Evolutionary conservation across 2,329 filamentous ascomycete genomes (phyloP), one percentile per base, ranked within the genome.

Genomic region (Phaeosphaeriaceae sp.): DNA sequence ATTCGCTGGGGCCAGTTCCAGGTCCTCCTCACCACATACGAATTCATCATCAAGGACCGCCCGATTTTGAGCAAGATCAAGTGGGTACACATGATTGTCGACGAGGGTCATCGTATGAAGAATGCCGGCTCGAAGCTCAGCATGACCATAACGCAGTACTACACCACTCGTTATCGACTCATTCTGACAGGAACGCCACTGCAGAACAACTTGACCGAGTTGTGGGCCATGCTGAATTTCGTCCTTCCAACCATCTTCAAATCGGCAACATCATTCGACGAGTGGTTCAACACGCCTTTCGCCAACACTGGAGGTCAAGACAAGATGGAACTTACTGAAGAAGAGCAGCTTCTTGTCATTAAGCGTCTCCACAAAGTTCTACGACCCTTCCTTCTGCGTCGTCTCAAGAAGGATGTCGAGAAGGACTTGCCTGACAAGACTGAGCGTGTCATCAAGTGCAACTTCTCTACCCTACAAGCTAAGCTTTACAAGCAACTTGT

Each of bases 221-320:
- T 99, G 71, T 99, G 95, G 95, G 93, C 95, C 24, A 90, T 99
- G 84, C 91, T 99, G 73, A 99, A 99, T 82, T 99, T 99, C 78
- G 95, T 97, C 43, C 84, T 99, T 50, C 95, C 95, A 2, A 98
- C 93, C 69, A 99, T 99, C 67, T 99, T 99, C 89, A 99, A 99
- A 78, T 98, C 95, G 1, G 93, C 94, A 63, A 97, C 95, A 77
- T 98, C 94, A 1, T 99, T 99, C 74, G 95, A 99, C 77, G 95
- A 99, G 78, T 99, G 95, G 95, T 99, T 99, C 88, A 99, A 98
- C 77, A 99, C 95, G 24, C 95, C 95, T 0, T 99, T 99, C 78
- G 95, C 95, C 68, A 99, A 99, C 77, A 99, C 95, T 5, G 95
- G 95, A 79, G 90, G 93, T 43, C 94, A 98, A 80, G 95, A 99